Evolutionary conservation across 805 yeast species (phyloP), one percentile per base, ranked within the genome.

Genomic region (Jamesozyma jinghongensis): DNA sequence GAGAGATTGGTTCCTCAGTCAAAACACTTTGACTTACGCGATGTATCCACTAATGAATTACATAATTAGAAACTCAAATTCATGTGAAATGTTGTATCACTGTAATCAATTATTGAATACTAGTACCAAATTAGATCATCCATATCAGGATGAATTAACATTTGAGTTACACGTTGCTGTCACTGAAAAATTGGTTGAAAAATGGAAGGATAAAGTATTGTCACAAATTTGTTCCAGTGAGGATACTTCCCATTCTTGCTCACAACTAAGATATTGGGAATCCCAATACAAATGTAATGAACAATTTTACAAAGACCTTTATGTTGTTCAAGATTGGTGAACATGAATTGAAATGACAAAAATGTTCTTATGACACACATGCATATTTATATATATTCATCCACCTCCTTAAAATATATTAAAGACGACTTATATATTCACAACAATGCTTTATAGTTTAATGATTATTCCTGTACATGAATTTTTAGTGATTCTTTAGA

Each of bases 191-290:
- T 35, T 57, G 16, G 52, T 53, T 19, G 49, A 48, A 20, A 47
- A 43, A 35, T 57, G 61, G 61, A 48, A 45, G 22, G 57, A 55
- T 36, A 47, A 40, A 32, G 51, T 53, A 25, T 36, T 54, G 20
- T 47, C 48, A 36, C 54, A 56, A 36, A 33, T 55, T 17, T 49
- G 51, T 36, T 40, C 45, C 8, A 46, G 51, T 19, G 44, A 51
- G 35, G 61, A 55, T 37, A 54, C 52, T 3, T 44, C 53, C 5
- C 37, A 34, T 16, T 34, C 37, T 25, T 51, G 52, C 19, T 45
- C 54, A 28, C 57, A 56, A 34, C 37, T 56, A 33, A 47, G 49
- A 32, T 54, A 49, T 39, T 56, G 59, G 59, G 54, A 54, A 38
- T 33, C 45, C 36, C 57, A 53, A 34, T 38, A 49, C 37, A 45